phyloP scores from a whole-genome alignment of 106 monocot genomes.

The Vanilla planifolia region DNA sequence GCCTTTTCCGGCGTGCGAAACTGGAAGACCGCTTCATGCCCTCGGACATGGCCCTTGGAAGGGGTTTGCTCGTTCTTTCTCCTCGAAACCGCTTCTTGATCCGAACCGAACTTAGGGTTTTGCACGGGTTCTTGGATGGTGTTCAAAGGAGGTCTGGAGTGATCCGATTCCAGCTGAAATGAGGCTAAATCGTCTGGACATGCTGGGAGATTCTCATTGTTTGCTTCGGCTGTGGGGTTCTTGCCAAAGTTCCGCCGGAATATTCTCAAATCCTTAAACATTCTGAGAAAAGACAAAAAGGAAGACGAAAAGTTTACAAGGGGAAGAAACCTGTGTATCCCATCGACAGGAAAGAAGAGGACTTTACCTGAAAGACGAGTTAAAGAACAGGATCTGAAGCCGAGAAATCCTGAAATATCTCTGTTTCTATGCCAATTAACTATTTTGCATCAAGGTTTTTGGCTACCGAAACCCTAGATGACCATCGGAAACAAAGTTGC shows the following conservation, averaged over 20 bases:
- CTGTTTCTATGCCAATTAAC: neutral
- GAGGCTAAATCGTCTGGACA: slow-evolving; percentile 19
- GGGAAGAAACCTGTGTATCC: neutral
- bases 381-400: slow-evolving; percentile 38
- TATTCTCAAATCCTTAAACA: slow-evolving; percentile 58
- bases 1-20: slow-evolving; percentile 76
- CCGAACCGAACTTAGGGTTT: slow-evolving; percentile 21
- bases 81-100: slow-evolving; percentile 21
- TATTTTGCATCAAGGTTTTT: slow-evolving; percentile 6
- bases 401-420: slow-evolving; percentile 32
- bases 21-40: slow-evolving; percentile 9
- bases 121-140: slow-evolving; percentile 44
- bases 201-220: slow-evolving; percentile 47
- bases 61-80: slow-evolving; percentile 55
- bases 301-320: neutral
- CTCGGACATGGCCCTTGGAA: slow-evolving; percentile 28
- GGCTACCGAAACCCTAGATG: neutral
- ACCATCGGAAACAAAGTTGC: neutral
- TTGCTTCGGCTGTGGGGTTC: slow-evolving; percentile 20
- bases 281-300: slow-evolving; percentile 25
- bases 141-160: slow-evolving; percentile 45
- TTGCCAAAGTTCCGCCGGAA: slow-evolving; percentile 36
- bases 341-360: neutral
- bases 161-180: slow-evolving; percentile 23
- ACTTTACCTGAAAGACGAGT: slow-evolving; percentile 54